These are phyloP conservation scores for Papiliotrema laurentii DNA, from an alignment of 1,284 basidiomycete species.

Conservation along the genomic window DNA sequence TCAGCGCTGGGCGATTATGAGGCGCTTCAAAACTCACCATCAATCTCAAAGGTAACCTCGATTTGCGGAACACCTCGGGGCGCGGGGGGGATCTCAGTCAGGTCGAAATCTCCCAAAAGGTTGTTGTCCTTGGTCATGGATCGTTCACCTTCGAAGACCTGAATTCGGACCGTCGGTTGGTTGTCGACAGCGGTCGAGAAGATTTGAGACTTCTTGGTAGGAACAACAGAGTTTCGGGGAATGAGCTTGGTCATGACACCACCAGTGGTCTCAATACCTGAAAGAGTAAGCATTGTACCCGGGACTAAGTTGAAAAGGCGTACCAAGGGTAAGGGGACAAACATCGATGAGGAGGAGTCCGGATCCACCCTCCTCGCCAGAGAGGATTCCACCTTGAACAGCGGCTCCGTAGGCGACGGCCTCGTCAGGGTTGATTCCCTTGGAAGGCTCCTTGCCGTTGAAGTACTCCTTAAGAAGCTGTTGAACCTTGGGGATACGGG, in stretches of 20 bases:
- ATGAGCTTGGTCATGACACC: slow-evolving; percentile 94
- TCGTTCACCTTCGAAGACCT: slow-evolving; percentile 90
- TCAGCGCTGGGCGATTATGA: slow-evolving; percentile 1
- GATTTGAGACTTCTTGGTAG: slow-evolving; percentile 96
- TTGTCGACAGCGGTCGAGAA: slow-evolving; percentile 97
- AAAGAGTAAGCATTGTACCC: too few species aligned
- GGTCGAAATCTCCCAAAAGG: slow-evolving; percentile 93
- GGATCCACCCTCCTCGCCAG: slow-evolving; percentile 69
- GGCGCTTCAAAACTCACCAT: slow-evolving; percentile 52
- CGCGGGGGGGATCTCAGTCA: slow-evolving; percentile 85
- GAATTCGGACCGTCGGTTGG: slow-evolving; percentile 83
- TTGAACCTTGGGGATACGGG: slow-evolving; percentile 98
- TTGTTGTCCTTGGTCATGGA: slow-evolving; percentile 97
- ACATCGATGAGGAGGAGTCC: slow-evolving; percentile 91
- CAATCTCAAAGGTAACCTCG: slow-evolving; percentile 91
- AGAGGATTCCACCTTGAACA: slow-evolving; percentile 94
- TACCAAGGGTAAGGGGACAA: slow-evolving; percentile 85
- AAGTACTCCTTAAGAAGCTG: slow-evolving; percentile 98
- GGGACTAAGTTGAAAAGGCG: too few species aligned
- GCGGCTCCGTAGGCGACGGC: slow-evolving; percentile 95
- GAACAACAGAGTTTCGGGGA: slow-evolving; percentile 93
- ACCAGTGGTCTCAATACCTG: slow-evolving; percentile 95
- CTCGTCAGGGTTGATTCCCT: slow-evolving; percentile 94
- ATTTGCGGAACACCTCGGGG: slow-evolving; percentile 94
- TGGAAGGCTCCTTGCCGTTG: slow-evolving; percentile 95